These are phyloP conservation scores for Vitis labrusca DNA, from an alignment of 164 flowering plant species.

Conservation along the genomic window DNA sequence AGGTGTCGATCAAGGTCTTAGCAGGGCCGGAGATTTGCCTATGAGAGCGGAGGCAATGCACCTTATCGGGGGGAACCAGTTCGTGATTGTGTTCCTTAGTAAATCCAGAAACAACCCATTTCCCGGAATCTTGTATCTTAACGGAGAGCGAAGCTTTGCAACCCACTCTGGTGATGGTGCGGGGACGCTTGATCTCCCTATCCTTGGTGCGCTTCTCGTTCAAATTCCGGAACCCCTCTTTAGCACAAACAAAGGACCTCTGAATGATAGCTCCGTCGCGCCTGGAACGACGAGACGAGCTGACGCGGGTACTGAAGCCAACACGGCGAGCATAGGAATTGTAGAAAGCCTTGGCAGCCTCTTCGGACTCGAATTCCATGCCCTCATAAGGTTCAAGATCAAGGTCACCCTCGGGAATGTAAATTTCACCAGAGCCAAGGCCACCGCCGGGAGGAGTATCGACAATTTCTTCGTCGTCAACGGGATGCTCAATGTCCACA, in stretches of 20 bases:
- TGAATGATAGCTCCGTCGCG: slow-evolving; percentile 66
- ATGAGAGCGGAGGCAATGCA: slow-evolving; percentile 76
- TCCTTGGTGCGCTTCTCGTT: slow-evolving; percentile 58
- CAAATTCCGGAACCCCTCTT: slow-evolving; percentile 58
- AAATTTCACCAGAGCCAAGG: slow-evolving; percentile 21
- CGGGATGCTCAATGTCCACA: slow-evolving; percentile 32
- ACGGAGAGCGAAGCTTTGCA: slow-evolving; percentile 73
- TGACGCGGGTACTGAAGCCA: slow-evolving; percentile 71
- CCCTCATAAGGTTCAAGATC: slow-evolving; percentile 66
- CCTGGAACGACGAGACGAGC: slow-evolving; percentile 63
- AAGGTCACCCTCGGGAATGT: slow-evolving; percentile 46
- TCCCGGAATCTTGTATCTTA: slow-evolving; percentile 67
- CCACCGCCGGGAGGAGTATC: slow-evolving; percentile 22
- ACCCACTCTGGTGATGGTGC: slow-evolving; percentile 61
- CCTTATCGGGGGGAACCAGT: slow-evolving; percentile 70
- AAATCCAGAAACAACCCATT: slow-evolving; percentile 71
- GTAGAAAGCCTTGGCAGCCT: slow-evolving; percentile 66
- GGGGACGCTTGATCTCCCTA: slow-evolving; percentile 58
- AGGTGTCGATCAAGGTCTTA: slow-evolving; percentile 70
- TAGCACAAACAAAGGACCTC: slow-evolving; percentile 65
- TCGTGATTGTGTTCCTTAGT: slow-evolving; percentile 80
- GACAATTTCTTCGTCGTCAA: slow-evolving; percentile 37
- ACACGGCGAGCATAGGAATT: slow-evolving; percentile 68
- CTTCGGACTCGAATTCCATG: slow-evolving; percentile 72
- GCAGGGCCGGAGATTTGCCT: slow-evolving; percentile 81